Percentiles rank a stretch among this genome's conserved stretches.
Evolutionary conservation across 192 early-diverging fungal species (phyloP).

Genomic region (Coemansia sp.): DNA sequence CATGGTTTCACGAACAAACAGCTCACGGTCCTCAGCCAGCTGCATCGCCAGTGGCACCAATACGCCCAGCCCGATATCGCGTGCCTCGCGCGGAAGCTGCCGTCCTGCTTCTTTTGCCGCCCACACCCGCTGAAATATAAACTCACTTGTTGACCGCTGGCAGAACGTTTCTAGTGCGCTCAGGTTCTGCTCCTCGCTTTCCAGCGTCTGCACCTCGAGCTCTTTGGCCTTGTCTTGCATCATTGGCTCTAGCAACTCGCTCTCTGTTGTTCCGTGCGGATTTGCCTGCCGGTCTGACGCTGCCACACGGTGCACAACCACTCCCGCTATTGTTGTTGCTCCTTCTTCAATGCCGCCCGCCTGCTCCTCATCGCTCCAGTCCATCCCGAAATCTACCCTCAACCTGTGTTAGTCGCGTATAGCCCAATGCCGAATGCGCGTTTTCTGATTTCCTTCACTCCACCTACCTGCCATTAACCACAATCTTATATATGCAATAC

Average conservation of each 20-base stretch:
- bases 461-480: too few species aligned
- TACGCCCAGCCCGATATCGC: slow-evolving; percentile 18
- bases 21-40: slow-evolving; percentile 48
- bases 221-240: slow-evolving; percentile 43
- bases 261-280: slow-evolving; percentile 40
- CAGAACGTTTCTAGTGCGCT: slow-evolving; percentile 44
- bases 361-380: slow-evolving; percentile 28
- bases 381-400: slow-evolving; percentile 49
- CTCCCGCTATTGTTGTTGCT: slow-evolving; percentile 12
- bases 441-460: too few species aligned
- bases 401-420: neutral
- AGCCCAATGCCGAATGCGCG: too few species aligned
- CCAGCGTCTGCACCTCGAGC: slow-evolving; percentile 34
- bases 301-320: slow-evolving; percentile 44
- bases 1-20: slow-evolving; percentile 55
- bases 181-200: slow-evolving; percentile 48
- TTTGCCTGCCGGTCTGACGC: slow-evolving; percentile 43
- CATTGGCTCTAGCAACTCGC: slow-evolving; percentile 43
- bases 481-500: too few species aligned
- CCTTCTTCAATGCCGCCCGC: neutral
- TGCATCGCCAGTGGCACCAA: slow-evolving; percentile 53
- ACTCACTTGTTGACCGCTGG: slow-evolving; percentile 42
- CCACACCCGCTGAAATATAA: slow-evolving; percentile 55
- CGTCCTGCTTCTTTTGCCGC: slow-evolving; percentile 44
- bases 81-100: slow-evolving; percentile 17